Conservation (phyloP, 2,329 filamentous ascomycete species). For the Colletotrichum caudatum region DNA sequence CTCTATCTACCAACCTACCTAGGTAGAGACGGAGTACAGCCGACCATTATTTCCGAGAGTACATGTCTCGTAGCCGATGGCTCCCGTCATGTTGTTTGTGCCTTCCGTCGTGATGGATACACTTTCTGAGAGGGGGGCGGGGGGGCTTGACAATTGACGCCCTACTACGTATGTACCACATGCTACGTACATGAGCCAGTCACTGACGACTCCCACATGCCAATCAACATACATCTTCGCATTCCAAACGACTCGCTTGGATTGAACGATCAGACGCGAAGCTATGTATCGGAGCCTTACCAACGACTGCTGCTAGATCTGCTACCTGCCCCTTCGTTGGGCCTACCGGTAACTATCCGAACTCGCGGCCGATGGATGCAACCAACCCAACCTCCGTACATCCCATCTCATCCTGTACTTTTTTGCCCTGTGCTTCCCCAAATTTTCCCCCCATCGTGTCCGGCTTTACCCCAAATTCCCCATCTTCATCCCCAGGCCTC, state of each 20-base stretch:
- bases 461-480: conserved; percentile 35
- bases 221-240: conserved; percentile 9
- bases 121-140: neutral
- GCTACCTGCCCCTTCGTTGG: neutral
- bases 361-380: conserved; percentile 18
- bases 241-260: conserved; percentile 6
- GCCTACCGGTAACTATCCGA: neutral
- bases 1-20: too few relatives aligned
- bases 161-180: neutral
- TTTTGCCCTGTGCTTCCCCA: conserved; percentile 10
- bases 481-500: conserved; percentile 38
- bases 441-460: conserved; percentile 6
- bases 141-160: neutral
- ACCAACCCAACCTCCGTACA: conserved; percentile 17
- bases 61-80: conserved; percentile 16
- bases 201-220: conserved; percentile 1
- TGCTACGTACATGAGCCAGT: conserved; percentile 5
- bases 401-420: conserved; percentile 20
- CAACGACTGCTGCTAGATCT: conserved; percentile 8
- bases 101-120: neutral
- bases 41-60: neutral
- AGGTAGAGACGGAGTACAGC: neutral
- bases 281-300: conserved; percentile 28
- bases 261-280: neutral
- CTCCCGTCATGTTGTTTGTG: neutral